These are phyloP conservation scores for Mortierella sp. DNA, from an alignment of 371 early-diverging fungal genomes.

Conservation along the genomic window DNA sequence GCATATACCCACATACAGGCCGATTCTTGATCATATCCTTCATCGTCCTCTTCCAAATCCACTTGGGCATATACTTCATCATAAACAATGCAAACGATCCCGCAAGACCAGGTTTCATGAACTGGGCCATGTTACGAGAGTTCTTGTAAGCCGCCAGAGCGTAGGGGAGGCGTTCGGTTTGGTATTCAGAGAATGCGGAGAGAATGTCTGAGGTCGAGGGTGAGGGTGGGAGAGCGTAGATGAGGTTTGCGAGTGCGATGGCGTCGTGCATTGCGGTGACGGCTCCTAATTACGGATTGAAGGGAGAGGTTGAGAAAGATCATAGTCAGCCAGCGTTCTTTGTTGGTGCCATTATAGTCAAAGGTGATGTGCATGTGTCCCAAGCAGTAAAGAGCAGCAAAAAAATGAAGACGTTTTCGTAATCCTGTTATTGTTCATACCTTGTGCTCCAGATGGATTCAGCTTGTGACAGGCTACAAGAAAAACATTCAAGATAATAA, in stretches of 20 bases:
- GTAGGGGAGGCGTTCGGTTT: not conserved
- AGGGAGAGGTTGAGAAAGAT: no score
- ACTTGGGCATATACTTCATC: no score
- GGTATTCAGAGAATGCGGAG: not conserved
- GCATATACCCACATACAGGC: no score
- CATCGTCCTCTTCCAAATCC: no score
- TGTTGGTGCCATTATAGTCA: no score
- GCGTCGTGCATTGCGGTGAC: constrained; percentile 18
- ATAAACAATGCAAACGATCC: no score
- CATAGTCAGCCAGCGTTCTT: no score
- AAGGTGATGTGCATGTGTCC: no score
- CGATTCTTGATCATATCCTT: no score
- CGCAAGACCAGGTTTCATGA: no score
- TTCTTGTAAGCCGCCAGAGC: not conserved
- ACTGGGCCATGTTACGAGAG: not conserved
- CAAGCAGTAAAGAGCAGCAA: not conserved
- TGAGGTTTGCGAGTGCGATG: constrained; percentile 19
- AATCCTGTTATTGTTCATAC: not conserved
- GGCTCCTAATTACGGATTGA: not conserved
- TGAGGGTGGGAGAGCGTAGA: constrained; percentile 1
- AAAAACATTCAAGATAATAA: not conserved
- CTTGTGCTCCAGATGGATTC: not conserved
- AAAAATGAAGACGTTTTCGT: not conserved
- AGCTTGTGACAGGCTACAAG: not conserved
- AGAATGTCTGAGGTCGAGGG: not conserved